These are phyloP conservation scores for Aspergillus fumigatus DNA, from an alignment of 2,329 filamentous ascomycete species.

Conservation along the genomic window DNA sequence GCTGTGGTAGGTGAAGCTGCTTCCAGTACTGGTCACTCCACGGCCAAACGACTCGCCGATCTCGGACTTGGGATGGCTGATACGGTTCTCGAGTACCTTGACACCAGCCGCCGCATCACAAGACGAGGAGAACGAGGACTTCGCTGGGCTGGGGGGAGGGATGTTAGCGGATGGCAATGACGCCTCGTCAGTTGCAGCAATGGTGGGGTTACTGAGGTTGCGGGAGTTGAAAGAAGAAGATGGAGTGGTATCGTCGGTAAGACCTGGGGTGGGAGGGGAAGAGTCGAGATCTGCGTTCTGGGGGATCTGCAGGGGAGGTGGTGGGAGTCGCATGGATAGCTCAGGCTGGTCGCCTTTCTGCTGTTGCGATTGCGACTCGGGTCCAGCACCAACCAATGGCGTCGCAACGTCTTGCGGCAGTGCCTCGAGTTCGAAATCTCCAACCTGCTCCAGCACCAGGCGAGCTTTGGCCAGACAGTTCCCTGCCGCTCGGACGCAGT, in stretches of 20 bases:
- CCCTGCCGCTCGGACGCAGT: constrained; percentile 82
- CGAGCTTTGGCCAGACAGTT: constrained; percentile 88
- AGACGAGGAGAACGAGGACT: constrained; percentile 23
- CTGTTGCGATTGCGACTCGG: constrained; percentile 17
- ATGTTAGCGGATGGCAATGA: constrained; percentile 25
- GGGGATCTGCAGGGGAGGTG: constrained; percentile 44
- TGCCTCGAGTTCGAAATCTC: constrained; percentile 77
- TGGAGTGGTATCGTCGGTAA: constrained; percentile 36
- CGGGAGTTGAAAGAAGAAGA: constrained; percentile 46
- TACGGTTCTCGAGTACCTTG: constrained; percentile 28
- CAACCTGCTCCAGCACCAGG: constrained; percentile 77
- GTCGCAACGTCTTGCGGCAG: constrained; percentile 44
- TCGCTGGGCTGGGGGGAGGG: constrained; percentile 24
- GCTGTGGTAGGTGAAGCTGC: constrained; percentile 72
- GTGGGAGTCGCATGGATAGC: constrained; percentile 38
- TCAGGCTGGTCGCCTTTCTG: constrained; percentile 13
- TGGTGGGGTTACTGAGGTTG: constrained; percentile 25
- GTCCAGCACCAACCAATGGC: constrained; percentile 4
- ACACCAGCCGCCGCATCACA: constrained; percentile 22
- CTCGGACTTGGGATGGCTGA: constrained; percentile 30
- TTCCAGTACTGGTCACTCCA: constrained; percentile 70
- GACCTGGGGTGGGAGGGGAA: constrained; percentile 31
- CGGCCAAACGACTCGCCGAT: constrained; percentile 49
- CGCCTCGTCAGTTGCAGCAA: constrained; percentile 21
- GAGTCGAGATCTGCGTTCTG: constrained; percentile 20